These are phyloP conservation scores for Fusarium phyllophilum DNA, from an alignment of 2,329 filamentous ascomycete genomes.

Conservation along the genomic window DNA sequence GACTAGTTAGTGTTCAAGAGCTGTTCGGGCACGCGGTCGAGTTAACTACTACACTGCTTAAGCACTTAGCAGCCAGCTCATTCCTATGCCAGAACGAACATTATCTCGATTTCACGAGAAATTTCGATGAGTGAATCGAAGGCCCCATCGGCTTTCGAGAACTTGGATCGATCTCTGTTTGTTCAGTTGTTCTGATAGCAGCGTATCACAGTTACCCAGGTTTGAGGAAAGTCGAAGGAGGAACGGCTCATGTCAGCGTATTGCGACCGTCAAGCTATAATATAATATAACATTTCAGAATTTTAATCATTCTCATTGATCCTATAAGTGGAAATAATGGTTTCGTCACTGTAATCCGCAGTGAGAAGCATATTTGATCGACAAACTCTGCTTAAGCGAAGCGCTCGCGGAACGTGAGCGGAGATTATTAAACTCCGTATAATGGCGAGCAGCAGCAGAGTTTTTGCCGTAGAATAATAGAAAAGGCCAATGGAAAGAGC, in stretches of 20 bases:
- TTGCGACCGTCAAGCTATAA: neutral
- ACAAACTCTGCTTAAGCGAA: neutral
- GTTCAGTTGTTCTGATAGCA: neutral
- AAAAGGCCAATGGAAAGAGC: neutral
- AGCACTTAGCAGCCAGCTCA: neutral
- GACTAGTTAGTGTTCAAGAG: neutral
- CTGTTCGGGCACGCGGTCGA: neutral
- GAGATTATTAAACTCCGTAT: neutral
- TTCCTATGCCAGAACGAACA: neutral
- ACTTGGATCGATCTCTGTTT: neutral
- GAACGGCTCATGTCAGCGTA: neutral
- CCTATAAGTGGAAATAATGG: neutral
- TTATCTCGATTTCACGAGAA: neutral
- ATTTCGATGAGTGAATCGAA: neutral
- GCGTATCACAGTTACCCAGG: neutral
- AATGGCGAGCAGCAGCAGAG: neutral
- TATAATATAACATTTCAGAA: neutral
- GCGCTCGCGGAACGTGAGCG: neutral
- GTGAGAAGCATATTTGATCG: neutral
- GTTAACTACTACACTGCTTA: neutral
- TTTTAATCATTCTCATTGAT: neutral
- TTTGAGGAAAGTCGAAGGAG: neutral
- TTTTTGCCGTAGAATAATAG: conserved; percentile 10
- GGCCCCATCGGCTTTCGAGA: neutral
- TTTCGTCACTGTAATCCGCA: neutral